phyloP scores from a whole-genome alignment of 345 rosid genomes.

The Aquilaria yunnanensis region DNA sequence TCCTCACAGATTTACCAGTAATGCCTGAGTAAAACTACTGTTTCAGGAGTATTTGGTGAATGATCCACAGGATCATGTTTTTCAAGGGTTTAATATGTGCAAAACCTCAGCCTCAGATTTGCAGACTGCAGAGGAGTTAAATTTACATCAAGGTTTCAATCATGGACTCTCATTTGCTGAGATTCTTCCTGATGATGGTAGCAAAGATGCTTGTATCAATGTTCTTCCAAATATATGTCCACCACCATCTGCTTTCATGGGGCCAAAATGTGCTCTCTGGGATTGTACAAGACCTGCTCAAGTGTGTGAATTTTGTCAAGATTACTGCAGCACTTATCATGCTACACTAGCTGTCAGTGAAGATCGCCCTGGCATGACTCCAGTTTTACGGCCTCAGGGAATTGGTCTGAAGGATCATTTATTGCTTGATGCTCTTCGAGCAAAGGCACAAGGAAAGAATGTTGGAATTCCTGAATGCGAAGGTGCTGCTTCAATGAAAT shows the following conservation, averaged over 20 bases:
- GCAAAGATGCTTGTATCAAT: slow-evolving; percentile 22
- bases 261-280: slow-evolving; percentile 90
- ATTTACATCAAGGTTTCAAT: slow-evolving; percentile 36
- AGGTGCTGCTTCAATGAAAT: slow-evolving; percentile 77
- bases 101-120: slow-evolving; percentile 23
- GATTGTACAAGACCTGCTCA: slow-evolving; percentile 89
- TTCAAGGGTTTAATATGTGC: slow-evolving; percentile 42
- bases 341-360: slow-evolving; percentile 55
- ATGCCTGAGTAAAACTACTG: slow-evolving; percentile 10
- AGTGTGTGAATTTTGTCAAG: slow-evolving; percentile 43
- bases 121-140: slow-evolving; percentile 31
- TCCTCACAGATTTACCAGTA: not conserved
- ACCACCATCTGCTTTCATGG: slow-evolving; percentile 76
- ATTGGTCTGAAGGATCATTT: slow-evolving; percentile 69
- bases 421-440: slow-evolving; percentile 50
- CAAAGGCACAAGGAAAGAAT: slow-evolving; percentile 62
- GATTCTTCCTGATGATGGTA: slow-evolving; percentile 25
- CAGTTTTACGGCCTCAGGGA: slow-evolving; percentile 73
- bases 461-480: slow-evolving; percentile 89
- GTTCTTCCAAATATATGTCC: slow-evolving; percentile 40
- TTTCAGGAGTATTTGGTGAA: slow-evolving; percentile 40
- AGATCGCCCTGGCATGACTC: slow-evolving; percentile 52
- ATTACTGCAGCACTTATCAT: slow-evolving; percentile 78
- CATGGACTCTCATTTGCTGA: slow-evolving; percentile 29
- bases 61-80: slow-evolving; percentile 30